Base-by-base conservation (phyloP, 768 basidiomycete species). In the Rhizopogon salebrosus region DNA sequence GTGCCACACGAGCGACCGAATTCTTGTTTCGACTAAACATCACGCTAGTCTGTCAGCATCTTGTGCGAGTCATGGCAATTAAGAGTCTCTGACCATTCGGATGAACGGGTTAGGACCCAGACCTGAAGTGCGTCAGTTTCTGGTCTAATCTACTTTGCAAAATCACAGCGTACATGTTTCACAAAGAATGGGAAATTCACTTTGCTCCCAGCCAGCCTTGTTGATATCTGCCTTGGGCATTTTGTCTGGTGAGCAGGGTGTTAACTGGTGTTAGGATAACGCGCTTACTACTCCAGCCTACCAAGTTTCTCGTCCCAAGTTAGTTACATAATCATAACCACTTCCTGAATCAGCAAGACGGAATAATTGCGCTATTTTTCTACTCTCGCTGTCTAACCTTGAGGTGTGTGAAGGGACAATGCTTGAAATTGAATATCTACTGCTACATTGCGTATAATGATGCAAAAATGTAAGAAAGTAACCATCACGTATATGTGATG, bases 1-100 rank as follows among this genome's bases (percentile, higher is more conserved):
- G 95, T 95, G 58, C 98, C 98, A 71, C 97, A 99, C 49, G 93
- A 93, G 24, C 89, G 80, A 4, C 94, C 97, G 57, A 89, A 95
- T 64, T 94, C 89, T 80, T 98, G 97, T 72, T 98, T 98, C 6
- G 92, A 92, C 95, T 98, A 38, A 38, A 36, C 49, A 39, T n/a
- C 36, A 22, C 23, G 42, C 37, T 20, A 23, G 27, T 41, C 4
- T 41, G 48, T 35, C 11, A 52, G 49, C 31, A 40, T 26, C 4
- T 16, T 18, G 0, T 62, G 16, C 59, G 24, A 18, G 18, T 38
- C 45, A 24, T 52, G 4, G 38, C 41, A 53, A 24, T 6, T 18
- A 51, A 57, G 36, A 39, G 13, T 40, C 23, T 23, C 83, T 59
- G 58, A 93, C 94, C 94, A 98, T 98, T 58, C 92, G 83, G 49